Percentiles rank a stretch among this genome's conserved stretches.
Conservation (phyloP, 257 asterid genomes). For the Salvia miltiorrhiza region DNA sequence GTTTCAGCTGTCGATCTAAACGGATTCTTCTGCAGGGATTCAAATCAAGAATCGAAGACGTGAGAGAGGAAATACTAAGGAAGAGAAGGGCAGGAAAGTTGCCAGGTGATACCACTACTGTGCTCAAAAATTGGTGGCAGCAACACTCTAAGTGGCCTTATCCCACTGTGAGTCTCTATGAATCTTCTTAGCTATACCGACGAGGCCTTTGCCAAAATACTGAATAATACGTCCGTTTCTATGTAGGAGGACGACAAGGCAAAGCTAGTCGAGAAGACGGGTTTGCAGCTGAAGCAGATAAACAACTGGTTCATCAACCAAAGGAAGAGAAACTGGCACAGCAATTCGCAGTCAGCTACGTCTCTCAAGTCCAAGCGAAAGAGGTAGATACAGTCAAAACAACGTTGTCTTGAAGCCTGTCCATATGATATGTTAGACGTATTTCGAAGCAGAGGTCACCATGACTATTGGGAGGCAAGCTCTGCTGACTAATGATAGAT, state of each 20-base stretch:
- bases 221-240: not conserved
- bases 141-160: conserved; percentile 98
- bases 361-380: conserved; percentile 96
- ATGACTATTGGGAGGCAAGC: not conserved
- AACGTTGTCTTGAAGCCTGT: not conserved
- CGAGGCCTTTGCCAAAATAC: not conserved
- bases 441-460: not conserved
- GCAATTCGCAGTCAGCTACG: conserved; percentile 70
- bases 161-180: conserved; percentile 64
- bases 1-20: no score
- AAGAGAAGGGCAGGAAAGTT: conserved; percentile 94
- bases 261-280: conserved; percentile 93
- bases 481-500: conserved; percentile 18
- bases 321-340: conserved; percentile 94
- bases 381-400: conserved; percentile 36
- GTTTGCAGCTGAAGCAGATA: conserved; percentile 90
- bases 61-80: conserved; percentile 87
- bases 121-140: conserved; percentile 95
- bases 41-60: conserved; percentile 88
- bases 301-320: conserved; percentile 98
- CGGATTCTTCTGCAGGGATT: conserved; percentile 58
- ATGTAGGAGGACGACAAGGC: conserved; percentile 96
- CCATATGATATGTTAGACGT: not conserved
- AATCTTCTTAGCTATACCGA: no score
- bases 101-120: conserved; percentile 91